Percentiles rank a stretch among this genome's conserved stretches.
Evolutionary conservation across 2,329 filamentous ascomycete species (phyloP).

Genomic region (Elsinoe ampelina): DNA sequence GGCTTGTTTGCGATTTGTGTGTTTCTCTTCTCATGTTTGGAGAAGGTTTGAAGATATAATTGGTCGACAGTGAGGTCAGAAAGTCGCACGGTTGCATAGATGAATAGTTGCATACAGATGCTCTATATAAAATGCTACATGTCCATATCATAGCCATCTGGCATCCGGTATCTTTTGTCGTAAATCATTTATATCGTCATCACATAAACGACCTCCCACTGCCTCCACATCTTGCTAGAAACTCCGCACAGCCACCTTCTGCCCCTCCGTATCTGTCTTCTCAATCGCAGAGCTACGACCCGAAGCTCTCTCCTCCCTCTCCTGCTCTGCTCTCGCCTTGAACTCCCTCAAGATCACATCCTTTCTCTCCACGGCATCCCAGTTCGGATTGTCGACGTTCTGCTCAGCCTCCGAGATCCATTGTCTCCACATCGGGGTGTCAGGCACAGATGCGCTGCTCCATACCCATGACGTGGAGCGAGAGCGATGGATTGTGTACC

Average conservation of each 20-base stretch:
- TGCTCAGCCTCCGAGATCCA: constrained; percentile 6
- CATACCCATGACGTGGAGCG: neutral
- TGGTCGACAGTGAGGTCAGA: neutral
- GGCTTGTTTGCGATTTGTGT: neutral
- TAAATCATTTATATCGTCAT: neutral
- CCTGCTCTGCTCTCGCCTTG: neutral
- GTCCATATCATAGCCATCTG: neutral
- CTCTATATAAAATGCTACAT: neutral
- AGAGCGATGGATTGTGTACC: constrained; percentile 5
- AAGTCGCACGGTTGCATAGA: neutral
- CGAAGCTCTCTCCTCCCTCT: neutral
- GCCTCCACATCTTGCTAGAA: no score
- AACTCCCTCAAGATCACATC: neutral
- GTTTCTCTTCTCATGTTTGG: neutral
- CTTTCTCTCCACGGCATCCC: constrained; percentile 9
- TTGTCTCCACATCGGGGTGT: neutral
- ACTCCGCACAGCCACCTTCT: constrained; percentile 1
- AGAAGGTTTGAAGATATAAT: neutral
- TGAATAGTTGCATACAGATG: no score
- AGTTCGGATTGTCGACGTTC: neutral
- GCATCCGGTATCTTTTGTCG: neutral
- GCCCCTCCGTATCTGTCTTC: neutral
- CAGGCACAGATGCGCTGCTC: neutral
- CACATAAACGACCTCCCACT: neutral
- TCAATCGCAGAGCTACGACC: neutral